Evolutionary conservation across 2,329 filamentous ascomycete species (phyloP).

Genomic region (Claviceps africana): DNA sequence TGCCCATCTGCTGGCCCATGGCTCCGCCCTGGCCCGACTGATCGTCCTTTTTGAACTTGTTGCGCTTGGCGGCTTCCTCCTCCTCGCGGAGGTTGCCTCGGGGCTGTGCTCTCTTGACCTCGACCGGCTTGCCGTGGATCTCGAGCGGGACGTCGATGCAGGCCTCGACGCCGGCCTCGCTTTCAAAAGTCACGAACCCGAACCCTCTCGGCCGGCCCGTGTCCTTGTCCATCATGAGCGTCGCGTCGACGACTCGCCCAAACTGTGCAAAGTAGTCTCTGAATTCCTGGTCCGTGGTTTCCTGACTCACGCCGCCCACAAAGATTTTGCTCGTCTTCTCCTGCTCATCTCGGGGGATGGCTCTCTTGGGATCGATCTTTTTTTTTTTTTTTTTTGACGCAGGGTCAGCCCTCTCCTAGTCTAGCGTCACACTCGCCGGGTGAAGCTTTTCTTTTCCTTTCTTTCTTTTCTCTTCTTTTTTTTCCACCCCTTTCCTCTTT

Average conservation of each 20-base stretch:
- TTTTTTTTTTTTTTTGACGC: too few relatives aligned
- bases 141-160: slow-evolving; percentile 74
- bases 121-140: slow-evolving; percentile 90
- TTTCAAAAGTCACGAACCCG: slow-evolving; percentile 96
- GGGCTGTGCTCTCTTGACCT: slow-evolving; percentile 96
- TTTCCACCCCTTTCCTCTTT: too few relatives aligned
- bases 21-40: slow-evolving; percentile 17
- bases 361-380: slow-evolving; percentile 96
- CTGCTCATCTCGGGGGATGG: slow-evolving; percentile 93
- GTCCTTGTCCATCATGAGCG: slow-evolving; percentile 99
- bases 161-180: slow-evolving; percentile 83
- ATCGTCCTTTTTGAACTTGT: slow-evolving; percentile 44
- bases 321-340: slow-evolving; percentile 99
- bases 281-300: slow-evolving; percentile 92
- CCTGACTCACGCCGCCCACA: slow-evolving; percentile 92
- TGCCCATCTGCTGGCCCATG: slow-evolving; percentile 29
- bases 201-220: slow-evolving; percentile 94
- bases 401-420: not conserved
- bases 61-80: slow-evolving; percentile 54
- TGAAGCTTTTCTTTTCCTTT: too few relatives aligned
- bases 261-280: slow-evolving; percentile 95
- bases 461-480: too few relatives aligned
- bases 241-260: slow-evolving; percentile 89
- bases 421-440: too few relatives aligned
- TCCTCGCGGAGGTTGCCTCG: slow-evolving; percentile 88